Conservation (phyloP, 2,329 filamentous ascomycete genomes). For the Didymella sp. region DNA sequence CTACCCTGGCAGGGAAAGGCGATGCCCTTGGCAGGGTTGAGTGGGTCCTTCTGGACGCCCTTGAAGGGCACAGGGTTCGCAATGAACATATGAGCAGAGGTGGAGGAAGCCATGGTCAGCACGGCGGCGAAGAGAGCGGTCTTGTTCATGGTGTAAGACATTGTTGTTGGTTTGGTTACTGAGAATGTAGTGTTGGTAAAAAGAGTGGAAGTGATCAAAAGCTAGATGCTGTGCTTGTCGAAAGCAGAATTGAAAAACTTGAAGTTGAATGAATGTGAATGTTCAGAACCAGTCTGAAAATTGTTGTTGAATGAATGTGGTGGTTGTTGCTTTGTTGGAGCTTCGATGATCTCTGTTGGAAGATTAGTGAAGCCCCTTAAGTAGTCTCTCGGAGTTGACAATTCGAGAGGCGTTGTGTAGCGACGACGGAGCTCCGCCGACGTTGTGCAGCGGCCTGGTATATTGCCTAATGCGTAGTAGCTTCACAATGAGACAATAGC, state of each 20-base stretch:
- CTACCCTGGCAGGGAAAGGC: slow-evolving; percentile 82
- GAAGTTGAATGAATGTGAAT: slow-evolving; percentile 21
- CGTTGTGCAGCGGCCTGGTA: slow-evolving; percentile 17
- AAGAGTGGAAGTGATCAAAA: slow-evolving; percentile 19
- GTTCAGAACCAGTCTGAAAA: slow-evolving; percentile 22
- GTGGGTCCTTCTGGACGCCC: slow-evolving; percentile 57
- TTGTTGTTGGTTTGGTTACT: slow-evolving; percentile 16
- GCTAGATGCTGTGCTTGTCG: slow-evolving; percentile 13
- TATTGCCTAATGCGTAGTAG: slow-evolving; percentile 12
- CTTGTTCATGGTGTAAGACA: slow-evolving; percentile 17
- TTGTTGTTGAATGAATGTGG: slow-evolving; percentile 17
- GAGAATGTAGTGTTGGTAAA: slow-evolving; percentile 9
- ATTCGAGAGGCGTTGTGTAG: slow-evolving; percentile 14
- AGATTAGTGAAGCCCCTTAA: slow-evolving; percentile 20
- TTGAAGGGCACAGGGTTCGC: slow-evolving; percentile 70
- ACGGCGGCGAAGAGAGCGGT: slow-evolving; percentile 26
- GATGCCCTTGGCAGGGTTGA: slow-evolving; percentile 59
- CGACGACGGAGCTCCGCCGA: slow-evolving; percentile 16
- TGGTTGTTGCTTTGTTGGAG: slow-evolving; percentile 18
- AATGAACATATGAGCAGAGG: slow-evolving; percentile 79
- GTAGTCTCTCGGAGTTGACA: slow-evolving; percentile 10
- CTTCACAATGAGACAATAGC: slow-evolving; percentile 33
- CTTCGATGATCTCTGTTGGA: slow-evolving; percentile 20
- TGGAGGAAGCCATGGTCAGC: slow-evolving; percentile 60
- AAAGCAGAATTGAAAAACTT: slow-evolving; percentile 9